phyloP scores from a whole-genome alignment of 345 rosid genomes.

The Rhizophora mangle region DNA sequence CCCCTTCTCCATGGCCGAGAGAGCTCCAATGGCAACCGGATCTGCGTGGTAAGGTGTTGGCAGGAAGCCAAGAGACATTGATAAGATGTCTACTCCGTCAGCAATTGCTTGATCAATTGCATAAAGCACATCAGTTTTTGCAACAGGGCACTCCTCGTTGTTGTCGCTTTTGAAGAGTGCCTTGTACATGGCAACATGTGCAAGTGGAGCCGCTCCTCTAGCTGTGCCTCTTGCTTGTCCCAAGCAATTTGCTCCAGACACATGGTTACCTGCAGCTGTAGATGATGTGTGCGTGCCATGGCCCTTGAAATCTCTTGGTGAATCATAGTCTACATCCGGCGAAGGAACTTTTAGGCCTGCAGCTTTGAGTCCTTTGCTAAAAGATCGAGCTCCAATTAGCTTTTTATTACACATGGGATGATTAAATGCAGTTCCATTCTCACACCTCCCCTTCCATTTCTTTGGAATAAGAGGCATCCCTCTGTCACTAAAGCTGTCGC shows the following conservation, averaged over 20 bases:
- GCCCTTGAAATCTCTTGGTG: conserved; percentile 11
- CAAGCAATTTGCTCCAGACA: conserved; percentile 16
- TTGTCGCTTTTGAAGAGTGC: not conserved
- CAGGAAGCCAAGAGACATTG: conserved; percentile 49
- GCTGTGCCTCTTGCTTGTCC: conserved; percentile 32
- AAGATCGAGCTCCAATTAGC: conserved; percentile 24
- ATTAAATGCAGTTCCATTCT: conserved; percentile 16
- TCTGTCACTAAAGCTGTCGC: conserved; percentile 17
- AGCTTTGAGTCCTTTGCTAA: conserved; percentile 25
- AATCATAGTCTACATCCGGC: conserved; percentile 20
- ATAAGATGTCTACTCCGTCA: conserved; percentile 62
- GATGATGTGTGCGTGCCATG: conserved; percentile 28
- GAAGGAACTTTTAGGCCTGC: conserved; percentile 25
- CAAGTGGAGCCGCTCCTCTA: conserved; percentile 22
- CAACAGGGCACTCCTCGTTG: not conserved
- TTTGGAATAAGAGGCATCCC: conserved; percentile 16
- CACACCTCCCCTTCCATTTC: conserved; percentile 27
- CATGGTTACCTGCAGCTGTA: conserved; percentile 23
- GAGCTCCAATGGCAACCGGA: conserved; percentile 52
- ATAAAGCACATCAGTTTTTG: conserved; percentile 29
- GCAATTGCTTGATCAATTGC: conserved; percentile 68
- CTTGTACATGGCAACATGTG: conserved; percentile 29
- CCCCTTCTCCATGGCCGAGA: conserved; percentile 51
- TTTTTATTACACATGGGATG: conserved; percentile 19
- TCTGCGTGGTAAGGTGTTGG: conserved; percentile 30